Evolutionary conservation across 2,329 filamentous ascomycete species (phyloP).

Genomic region (Nothophaeocryptopus gaeumannii): DNA sequence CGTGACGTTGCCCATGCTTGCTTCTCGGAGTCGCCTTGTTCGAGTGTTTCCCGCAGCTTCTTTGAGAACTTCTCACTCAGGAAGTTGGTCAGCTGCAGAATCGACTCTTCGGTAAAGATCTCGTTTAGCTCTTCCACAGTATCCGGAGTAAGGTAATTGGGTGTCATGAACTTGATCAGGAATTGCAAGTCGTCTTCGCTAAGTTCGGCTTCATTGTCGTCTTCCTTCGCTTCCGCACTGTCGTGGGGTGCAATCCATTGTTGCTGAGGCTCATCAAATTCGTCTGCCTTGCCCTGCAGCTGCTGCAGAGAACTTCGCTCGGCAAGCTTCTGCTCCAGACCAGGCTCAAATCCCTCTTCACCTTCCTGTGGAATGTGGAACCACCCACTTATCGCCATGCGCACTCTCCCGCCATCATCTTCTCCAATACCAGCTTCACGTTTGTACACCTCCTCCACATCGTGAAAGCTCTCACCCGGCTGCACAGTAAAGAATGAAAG

Average conservation of each 20-base stretch:
- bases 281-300: constrained; percentile 84
- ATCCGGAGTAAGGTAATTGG: constrained; percentile 87
- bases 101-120: constrained; percentile 78
- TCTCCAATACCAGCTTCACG: constrained; percentile 57
- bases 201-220: constrained; percentile 64
- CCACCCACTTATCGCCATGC: constrained; percentile 99
- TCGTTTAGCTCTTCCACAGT: constrained; percentile 78
- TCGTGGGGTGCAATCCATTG: constrained; percentile 49
- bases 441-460: constrained; percentile 96
- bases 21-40: constrained; percentile 56
- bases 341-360: constrained; percentile 86
- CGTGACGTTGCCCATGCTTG: constrained; percentile 51
- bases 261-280: constrained; percentile 77
- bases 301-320: constrained; percentile 90
- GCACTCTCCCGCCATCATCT: constrained; percentile 70
- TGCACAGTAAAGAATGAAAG: constrained; percentile 97
- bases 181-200: constrained; percentile 83
- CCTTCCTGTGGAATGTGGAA: constrained; percentile 96
- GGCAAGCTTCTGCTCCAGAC: constrained; percentile 82
- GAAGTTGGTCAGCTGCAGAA: constrained; percentile 76
- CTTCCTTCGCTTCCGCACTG: constrained; percentile 44
- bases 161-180: constrained; percentile 82
- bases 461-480: constrained; percentile 97
- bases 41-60: constrained; percentile 68
- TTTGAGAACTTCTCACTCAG: constrained; percentile 74